Percentiles rank a stretch among this genome's conserved stretches.
phyloP scores from a whole-genome alignment of 257 asterid genomes.

The Solanum sejunctum region DNA sequence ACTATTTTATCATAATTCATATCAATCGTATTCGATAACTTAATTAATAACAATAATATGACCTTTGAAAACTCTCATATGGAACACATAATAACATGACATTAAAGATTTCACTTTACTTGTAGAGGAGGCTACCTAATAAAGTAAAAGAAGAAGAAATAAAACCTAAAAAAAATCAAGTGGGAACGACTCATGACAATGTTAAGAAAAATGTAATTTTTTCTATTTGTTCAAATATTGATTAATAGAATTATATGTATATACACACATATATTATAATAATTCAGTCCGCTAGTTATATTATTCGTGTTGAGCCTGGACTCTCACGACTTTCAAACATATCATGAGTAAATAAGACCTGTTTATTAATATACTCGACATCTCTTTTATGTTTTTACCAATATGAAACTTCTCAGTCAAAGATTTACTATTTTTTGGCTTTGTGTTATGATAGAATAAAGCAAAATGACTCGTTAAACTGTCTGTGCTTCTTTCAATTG shows the following conservation, averaged over 20 bases:
- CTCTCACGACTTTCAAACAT: no score
- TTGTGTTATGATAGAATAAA: no score
- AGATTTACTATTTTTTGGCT: no score
- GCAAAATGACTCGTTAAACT: no score
- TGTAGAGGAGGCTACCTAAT: background rate
- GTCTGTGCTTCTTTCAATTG: no score
- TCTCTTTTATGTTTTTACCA: no score
- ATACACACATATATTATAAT: no score
- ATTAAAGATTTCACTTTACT: background rate
- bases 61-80: background rate
- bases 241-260: background rate
- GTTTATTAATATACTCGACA: no score
- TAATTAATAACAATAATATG: background rate
- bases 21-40: background rate
- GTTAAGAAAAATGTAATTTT: background rate
- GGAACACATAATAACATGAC: background rate
- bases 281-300: no score
- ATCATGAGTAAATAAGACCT: no score
- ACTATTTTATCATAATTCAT: background rate
- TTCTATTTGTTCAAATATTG: background rate
- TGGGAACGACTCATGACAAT: background rate
- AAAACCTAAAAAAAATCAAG: background rate
- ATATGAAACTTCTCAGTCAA: no score
- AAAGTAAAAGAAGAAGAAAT: background rate
- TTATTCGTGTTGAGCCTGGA: no score